phyloP scores from a whole-genome alignment of 495 filamentous ascomycete species.

The Wilcoxina mikolae region DNA sequence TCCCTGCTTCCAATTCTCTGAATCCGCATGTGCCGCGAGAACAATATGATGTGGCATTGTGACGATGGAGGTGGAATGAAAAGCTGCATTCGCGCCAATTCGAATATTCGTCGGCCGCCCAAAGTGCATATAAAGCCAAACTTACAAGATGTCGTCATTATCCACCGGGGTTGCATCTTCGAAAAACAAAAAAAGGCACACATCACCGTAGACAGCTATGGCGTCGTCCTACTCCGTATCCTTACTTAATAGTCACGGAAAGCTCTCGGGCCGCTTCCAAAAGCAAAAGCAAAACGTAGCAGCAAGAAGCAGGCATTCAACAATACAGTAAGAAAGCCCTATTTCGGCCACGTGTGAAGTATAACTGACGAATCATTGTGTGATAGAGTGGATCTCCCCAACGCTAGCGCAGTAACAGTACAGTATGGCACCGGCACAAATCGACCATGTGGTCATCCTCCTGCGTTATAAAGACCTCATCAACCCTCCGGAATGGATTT shows the following conservation, averaged over 20 bases:
- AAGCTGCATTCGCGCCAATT: not conserved
- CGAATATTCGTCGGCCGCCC: not conserved
- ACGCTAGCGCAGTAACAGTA: not conserved
- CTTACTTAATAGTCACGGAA: too few relatives aligned
- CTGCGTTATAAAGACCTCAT: slow-evolving; percentile 33
- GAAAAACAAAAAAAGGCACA: too few relatives aligned
- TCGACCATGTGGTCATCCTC: slow-evolving; percentile 47
- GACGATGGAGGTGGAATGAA: not conserved
- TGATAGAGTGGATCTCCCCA: not conserved
- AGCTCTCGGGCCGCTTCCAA: too few relatives aligned
- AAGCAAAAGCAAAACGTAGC: too few relatives aligned
- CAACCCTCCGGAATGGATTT: slow-evolving; percentile 36
- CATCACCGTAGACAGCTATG: too few relatives aligned
- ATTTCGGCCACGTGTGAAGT: not conserved
- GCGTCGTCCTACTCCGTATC: too few relatives aligned
- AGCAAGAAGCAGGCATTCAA: too few relatives aligned
- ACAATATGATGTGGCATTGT: not conserved
- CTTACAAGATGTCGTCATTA: not conserved
- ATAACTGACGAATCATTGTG: not conserved
- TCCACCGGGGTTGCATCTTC: not conserved
- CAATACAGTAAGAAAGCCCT: not conserved
- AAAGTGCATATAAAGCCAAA: not conserved
- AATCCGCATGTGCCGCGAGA: too few relatives aligned
- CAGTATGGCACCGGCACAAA: slow-evolving; percentile 21
- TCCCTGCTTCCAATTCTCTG: too few relatives aligned